Percentiles rank a stretch among this genome's conserved stretches.
phyloP scores from a whole-genome alignment of 495 filamentous ascomycete genomes.

The Aspergillus wentii region DNA sequence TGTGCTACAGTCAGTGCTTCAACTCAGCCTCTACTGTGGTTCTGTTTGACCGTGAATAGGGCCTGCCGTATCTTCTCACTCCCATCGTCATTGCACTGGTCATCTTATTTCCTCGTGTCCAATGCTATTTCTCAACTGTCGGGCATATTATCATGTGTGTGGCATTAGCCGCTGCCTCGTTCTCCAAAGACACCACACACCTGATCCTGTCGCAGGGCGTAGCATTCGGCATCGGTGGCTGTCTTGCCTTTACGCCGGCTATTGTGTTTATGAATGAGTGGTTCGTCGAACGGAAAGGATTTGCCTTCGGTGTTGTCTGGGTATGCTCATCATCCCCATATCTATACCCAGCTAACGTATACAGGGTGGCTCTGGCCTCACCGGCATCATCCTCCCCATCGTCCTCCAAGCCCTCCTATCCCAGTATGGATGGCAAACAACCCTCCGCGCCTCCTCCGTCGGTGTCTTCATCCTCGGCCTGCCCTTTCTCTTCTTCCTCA shows the following conservation, averaged over 20 bases:
- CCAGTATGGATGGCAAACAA: constrained; percentile 47
- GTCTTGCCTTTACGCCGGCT: constrained; percentile 34
- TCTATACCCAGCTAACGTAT: constrained; percentile 1
- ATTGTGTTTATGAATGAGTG: constrained; percentile 42
- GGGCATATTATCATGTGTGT: constrained; percentile 29
- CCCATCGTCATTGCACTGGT: constrained; percentile 34
- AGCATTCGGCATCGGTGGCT: constrained; percentile 33
- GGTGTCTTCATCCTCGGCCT: constrained; percentile 38
- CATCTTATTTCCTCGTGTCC: constrained; percentile 24
- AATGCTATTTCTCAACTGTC: constrained; percentile 21
- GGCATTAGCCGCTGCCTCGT: constrained; percentile 31
- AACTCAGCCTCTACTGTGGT: too few species aligned
- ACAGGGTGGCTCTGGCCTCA: constrained; percentile 37
- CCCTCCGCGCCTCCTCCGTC: constrained; percentile 43
- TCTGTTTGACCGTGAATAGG: constrained; percentile 15
- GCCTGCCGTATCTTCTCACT: constrained; percentile 42
- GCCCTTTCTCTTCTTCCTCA: constrained; percentile 51
- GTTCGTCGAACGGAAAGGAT: constrained; percentile 36
- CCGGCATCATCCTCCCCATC: constrained; percentile 42
- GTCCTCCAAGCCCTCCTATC: constrained; percentile 44
- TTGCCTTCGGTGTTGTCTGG: constrained; percentile 40
- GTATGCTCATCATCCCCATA: constrained; percentile 6
- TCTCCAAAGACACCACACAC: constrained; percentile 26
- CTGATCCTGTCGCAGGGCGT: constrained; percentile 41
- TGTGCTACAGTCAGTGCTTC: constrained; percentile 36